Evolutionary conservation across 1,284 basidiomycete species (phyloP), one percentile per base, ranked within the genome.

Genomic region (Trichosporon faecale): DNA sequence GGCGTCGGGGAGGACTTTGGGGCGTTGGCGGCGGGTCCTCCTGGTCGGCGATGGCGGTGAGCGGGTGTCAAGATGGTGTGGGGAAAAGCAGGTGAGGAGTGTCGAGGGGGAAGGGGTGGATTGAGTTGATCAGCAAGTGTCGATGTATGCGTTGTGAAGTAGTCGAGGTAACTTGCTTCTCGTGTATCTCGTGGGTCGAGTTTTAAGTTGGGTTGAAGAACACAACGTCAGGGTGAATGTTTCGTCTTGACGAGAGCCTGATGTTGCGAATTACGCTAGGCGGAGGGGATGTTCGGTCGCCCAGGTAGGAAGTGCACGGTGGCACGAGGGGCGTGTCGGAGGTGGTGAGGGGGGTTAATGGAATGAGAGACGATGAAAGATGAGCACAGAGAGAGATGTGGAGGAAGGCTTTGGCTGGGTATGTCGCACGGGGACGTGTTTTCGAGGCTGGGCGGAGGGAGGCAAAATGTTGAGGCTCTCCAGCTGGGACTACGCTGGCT

Each of bases 161-260:
- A 11, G 49, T 52, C n/a, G n/a, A n/a, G 29, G 16, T 33, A 31
- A 12, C 9, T 37, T 37, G 40, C 6, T 16, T 44, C 40, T 40
- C 40, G 40, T n/a, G 40, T 16, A 44, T 44, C 40, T 44, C 18
- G 57, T 29, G 29, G 57, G 4, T 33, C 55, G 57, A 61, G 57
- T 29, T 61, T 61, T 61, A 33, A 61, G 57, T 61, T 61, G 29
- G 29, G 57, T 61, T 61, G 57, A 23, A n/a, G 27, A 31, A 61
- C 5, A 27, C 16, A 6, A 3, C 14, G 57, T 61, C 57, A 61
- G 57, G 57, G 57, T 31, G 57, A 12, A n/a, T 61, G 57, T 61
- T 61, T 61, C 57, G 57, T 33, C 57, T 31, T 61, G 57, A 61
- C 29, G 29, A 61, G 57, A 61, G 57, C 27, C 27, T 61, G 57